Base-by-base conservation (phyloP, 148 eudicot genomes). In the Agrostemma githago region DNA sequence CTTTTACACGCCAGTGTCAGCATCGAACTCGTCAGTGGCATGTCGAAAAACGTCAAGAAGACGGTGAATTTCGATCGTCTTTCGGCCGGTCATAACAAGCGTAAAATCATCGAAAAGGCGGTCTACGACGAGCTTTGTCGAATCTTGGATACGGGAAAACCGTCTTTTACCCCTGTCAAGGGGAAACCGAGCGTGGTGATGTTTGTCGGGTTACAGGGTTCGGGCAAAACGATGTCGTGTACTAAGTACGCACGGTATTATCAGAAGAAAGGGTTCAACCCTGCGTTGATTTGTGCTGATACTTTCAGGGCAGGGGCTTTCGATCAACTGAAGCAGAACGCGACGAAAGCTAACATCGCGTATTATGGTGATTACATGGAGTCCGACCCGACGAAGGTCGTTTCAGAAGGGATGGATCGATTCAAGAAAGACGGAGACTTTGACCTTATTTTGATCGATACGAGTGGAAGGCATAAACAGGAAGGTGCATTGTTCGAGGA, bases 131-230 rank as follows among this genome's bases (percentile, higher is more conserved):
- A 94, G 87, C 92, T 92, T 3, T 94, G 93, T 82, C 88, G 86
- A 72, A 92, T 94, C 69, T 79, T 94, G 85, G 98, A 94, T 86
- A 83, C 90, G 15, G 96, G 98, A 72, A 94, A 89, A 84, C 93
- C 97, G 20, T 68, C 89, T 62, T 94, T 87, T 77, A 83, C 89
- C n/a, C 97, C 89, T 11, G 90, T 86, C 79, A 92, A 94, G 78
- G 96, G 90, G 61, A 94, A 94, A 83, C 54, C 91, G 42, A 85
- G 97, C 77, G 82, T 94, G 11, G 88, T 94, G 63, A 92, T 94
- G 98, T 92, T 90, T 86, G 98, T 94, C n/a, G 98, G 98, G 82
- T 86, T 94, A 73, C 98, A 94, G 87, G 98, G 98, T 65, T 88
- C 98, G 26, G 98, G 97, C 5, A 93, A 93, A 80, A 93, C 98